Evolutionary conservation across 1,139 yeast genomes (phyloP).

Genomic region (Pneumocystis murina): DNA sequence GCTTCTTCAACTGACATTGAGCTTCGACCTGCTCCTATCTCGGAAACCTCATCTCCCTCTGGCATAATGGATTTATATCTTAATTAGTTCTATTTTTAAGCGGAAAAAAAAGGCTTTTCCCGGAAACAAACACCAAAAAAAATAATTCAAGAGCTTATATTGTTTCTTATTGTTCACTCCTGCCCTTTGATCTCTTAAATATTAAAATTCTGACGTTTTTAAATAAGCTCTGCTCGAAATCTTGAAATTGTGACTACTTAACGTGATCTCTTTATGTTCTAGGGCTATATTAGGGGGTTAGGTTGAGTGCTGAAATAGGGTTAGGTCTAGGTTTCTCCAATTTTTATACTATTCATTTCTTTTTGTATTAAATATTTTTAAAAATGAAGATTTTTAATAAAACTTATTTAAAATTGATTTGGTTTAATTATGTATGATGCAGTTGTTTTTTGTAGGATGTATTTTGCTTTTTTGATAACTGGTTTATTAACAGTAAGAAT

Average conservation of each 20-base stretch:
- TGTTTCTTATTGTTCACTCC: background rate
- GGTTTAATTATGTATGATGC: background rate
- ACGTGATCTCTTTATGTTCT: background rate
- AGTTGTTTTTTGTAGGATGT: background rate
- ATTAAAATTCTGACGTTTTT: background rate
- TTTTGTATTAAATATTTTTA: no score
- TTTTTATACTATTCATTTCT: no score
- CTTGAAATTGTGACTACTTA: no score
- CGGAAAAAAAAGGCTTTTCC: no score
- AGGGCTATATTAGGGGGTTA: no score
- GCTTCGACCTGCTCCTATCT: constrained; percentile 56
- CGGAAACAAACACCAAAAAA: no score
- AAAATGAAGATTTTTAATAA: no score
- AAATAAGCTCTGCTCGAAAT: background rate
- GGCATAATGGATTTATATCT: background rate
- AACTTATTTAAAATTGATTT: no score
- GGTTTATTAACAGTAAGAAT: background rate
- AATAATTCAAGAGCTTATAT: no score
- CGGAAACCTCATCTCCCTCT: constrained; percentile 79
- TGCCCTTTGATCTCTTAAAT: background rate
- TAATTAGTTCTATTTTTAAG: background rate
- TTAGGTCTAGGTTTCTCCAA: no score
- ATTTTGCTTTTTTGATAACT: background rate
- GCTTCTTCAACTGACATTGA: constrained; percentile 97
- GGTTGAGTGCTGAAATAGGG: no score